Base-by-base conservation (phyloP, 192 early-diverging fungal genomes). In the Coemansia sp. region DNA sequence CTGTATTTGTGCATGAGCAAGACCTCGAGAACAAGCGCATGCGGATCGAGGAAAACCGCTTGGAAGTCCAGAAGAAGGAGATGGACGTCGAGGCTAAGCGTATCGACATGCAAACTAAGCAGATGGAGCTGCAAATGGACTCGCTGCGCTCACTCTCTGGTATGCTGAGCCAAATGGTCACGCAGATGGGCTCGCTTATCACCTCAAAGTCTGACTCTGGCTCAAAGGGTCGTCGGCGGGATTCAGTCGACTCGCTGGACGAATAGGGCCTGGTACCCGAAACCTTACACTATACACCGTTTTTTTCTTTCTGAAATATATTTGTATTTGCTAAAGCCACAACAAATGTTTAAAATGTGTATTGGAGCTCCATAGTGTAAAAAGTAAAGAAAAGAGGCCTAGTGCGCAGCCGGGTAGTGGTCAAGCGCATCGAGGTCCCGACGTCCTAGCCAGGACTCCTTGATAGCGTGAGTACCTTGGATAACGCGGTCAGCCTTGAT, bases 341-440 rank as follows among this genome's bases (percentile, higher is more conserved):
- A 3, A 31, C 1, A 31, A 31, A 31, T 31, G 5, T 47, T 47
- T 12, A 12, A n/a, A 47, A 21, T 47, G n/a, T 43, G n/a, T 43
- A 43, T 43, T 50, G 4, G 20, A 25, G 23, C 25, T 12, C 34
- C 6, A 63, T 21, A 57, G 8, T 45, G 16, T 21, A 36, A 64
- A 28, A 61, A 53, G 0, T 31, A 25, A 43, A 10, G n/a, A 62
- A 28, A 70, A 48, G 38, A 3, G 16, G 39, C 25, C 43, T 38
- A 70, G 60, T 76, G 68, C 8, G 59, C 10, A 16, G 56, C 53
- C 1, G 64, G 75, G 23, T 70, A 23, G 57, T 81, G 78, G 25
- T 81, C 78, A 26, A 69, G 63, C 13, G 78, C 78, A 48, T 81
- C 78, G 14, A 72, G 58, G n/a, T 81, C 78, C 37, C 70, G 78